Conservation (phyloP, 2,329 filamentous ascomycete species). For the Ramularia endophylla region DNA sequence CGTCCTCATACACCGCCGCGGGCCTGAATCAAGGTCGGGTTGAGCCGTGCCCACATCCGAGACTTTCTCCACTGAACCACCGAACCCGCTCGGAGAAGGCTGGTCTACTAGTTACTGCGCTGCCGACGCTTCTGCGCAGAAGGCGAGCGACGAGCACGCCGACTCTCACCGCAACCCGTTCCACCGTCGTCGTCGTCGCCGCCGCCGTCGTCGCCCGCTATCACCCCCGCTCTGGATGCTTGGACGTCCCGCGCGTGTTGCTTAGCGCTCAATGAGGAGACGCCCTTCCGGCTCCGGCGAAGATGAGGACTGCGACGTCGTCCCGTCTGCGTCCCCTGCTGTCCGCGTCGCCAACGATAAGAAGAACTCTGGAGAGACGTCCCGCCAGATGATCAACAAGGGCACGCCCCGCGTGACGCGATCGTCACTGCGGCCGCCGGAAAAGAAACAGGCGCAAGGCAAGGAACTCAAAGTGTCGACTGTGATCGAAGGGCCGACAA, state of each 20-base stretch:
- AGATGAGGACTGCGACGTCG: constrained; percentile 31
- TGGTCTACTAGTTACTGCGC: too few species aligned
- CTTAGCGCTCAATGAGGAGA: constrained; percentile 36
- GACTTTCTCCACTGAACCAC: too few species aligned
- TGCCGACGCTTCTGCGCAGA: background rate
- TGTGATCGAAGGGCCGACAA: constrained; percentile 1
- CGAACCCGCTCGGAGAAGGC: too few species aligned
- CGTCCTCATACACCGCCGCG: too few species aligned
- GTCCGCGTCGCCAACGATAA: background rate
- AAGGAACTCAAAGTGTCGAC: constrained; percentile 11
- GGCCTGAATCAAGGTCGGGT: too few species aligned
- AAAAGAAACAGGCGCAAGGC: constrained; percentile 16
- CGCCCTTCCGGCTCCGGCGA: constrained; percentile 35
- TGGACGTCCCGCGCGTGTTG: constrained; percentile 7
- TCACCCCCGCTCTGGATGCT: constrained; percentile 10
- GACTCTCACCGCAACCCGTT: background rate
- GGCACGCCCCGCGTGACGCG: constrained; percentile 10
- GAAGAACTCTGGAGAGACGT: constrained; percentile 3
- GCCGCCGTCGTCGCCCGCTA: background rate
- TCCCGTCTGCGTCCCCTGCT: constrained; percentile 16
- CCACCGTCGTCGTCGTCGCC: background rate
- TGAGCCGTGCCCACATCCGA: too few species aligned
- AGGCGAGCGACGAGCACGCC: background rate
- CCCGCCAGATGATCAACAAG: constrained; percentile 11
- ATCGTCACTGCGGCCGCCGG: constrained; percentile 16